Evolutionary conservation across 2,329 filamentous ascomycete species (phyloP).

Genomic region (Stachybotrys elegans): DNA sequence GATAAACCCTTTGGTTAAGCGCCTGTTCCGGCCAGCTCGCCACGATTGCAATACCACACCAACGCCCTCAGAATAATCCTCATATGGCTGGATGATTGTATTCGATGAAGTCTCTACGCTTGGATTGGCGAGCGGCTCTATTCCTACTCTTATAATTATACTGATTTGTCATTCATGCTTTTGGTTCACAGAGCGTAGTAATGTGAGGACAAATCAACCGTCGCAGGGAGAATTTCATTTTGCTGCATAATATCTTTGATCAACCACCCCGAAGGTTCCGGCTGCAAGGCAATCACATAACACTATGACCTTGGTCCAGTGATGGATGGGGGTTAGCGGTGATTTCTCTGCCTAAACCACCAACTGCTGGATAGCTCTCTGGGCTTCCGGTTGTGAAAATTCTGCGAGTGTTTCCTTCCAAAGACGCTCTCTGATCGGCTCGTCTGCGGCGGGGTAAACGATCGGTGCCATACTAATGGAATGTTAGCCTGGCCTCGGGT

Average conservation of each 20-base stretch:
- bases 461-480: constrained; percentile 1
- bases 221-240: background rate
- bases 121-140: background rate
- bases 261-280: background rate
- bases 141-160: background rate
- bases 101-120: background rate
- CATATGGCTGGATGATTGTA: background rate
- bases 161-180: background rate
- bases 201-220: background rate
- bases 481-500: background rate
- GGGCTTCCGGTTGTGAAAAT: constrained; percentile 1
- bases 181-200: background rate
- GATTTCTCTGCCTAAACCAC: background rate
- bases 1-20: background rate
- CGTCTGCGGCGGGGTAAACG: background rate
- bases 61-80: background rate
- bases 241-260: background rate
- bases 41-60: background rate
- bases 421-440: background rate
- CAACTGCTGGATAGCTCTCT: background rate
- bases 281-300: background rate
- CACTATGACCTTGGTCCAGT: background rate
- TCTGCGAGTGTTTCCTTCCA: constrained; percentile 1
- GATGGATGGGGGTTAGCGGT: background rate
- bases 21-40: background rate